phyloP scores from a whole-genome alignment of 768 basidiomycete genomes.

The Leccinum incarnatum region DNA sequence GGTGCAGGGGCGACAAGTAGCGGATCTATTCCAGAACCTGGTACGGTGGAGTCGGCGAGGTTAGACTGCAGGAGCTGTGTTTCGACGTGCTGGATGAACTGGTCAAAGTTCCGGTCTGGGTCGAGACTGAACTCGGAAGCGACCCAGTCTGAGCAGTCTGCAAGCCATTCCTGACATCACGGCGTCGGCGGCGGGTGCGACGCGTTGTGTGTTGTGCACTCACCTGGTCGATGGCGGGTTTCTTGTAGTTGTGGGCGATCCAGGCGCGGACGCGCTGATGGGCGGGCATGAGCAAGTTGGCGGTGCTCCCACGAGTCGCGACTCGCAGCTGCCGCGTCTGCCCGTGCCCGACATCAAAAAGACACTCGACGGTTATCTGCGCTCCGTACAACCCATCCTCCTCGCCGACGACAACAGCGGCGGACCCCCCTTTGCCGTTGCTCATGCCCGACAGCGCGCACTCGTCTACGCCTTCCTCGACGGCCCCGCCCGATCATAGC shows the following conservation, averaged over 20 bases:
- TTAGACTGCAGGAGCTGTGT: constrained; percentile 70
- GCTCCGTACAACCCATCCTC: constrained; percentile 28
- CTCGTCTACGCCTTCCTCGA: constrained; percentile 20
- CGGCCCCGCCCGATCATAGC: constrained; percentile 17
- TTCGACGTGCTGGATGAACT: constrained; percentile 56
- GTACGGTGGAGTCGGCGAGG: constrained; percentile 67
- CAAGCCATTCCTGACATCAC: constrained; percentile 64
- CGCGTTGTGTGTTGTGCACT: constrained; percentile 6
- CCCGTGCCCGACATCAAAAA: constrained; percentile 67
- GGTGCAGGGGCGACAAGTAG: constrained; percentile 15
- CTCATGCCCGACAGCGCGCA: constrained; percentile 19
- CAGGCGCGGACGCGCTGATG: constrained; percentile 44
- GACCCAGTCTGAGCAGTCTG: constrained; percentile 69
- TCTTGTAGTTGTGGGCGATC: constrained; percentile 54
- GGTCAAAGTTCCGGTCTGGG: constrained; percentile 45
- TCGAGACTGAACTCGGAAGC: constrained; percentile 44
- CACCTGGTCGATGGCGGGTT: constrained; percentile 63
- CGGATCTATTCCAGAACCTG: constrained; percentile 59
- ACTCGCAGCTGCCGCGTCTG: constrained; percentile 45
- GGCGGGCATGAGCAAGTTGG: constrained; percentile 16
- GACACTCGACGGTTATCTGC: constrained; percentile 48
- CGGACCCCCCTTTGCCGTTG: constrained; percentile 42
- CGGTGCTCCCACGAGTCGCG: background rate
- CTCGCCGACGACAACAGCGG: constrained; percentile 67
- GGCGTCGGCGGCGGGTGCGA: background rate